These are phyloP conservation scores for Spirogloea muscicola DNA, from an alignment of 139 green algal species.

Conservation along the genomic window DNA sequence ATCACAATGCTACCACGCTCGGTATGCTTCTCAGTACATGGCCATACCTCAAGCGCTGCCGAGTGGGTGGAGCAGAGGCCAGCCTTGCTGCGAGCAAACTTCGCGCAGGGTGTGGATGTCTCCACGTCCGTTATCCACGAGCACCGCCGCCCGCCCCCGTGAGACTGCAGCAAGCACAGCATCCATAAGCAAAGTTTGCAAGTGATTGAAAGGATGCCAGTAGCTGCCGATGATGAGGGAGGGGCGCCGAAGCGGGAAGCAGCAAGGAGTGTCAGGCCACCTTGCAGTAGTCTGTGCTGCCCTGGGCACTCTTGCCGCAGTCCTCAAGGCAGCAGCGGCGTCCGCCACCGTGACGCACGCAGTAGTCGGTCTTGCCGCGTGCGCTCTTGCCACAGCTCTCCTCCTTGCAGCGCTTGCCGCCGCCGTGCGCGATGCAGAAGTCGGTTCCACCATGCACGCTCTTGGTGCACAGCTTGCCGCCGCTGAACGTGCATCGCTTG, in stretches of 20 bases:
- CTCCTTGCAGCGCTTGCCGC: slow-evolving; percentile 16
- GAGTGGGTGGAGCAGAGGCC: slow-evolving; percentile 2
- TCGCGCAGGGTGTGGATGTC: not conserved
- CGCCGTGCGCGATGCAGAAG: slow-evolving; percentile 36
- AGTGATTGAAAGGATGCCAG: too few relatives aligned
- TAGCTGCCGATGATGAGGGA: too few relatives aligned
- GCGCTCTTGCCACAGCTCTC: slow-evolving; percentile 26
- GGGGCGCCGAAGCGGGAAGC: too few relatives aligned
- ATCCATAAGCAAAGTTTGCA: too few relatives aligned
- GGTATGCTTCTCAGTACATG: too few relatives aligned
- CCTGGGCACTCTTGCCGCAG: slow-evolving; percentile 38
- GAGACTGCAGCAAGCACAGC: slow-evolving; percentile 14
- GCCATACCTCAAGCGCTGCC: too few relatives aligned
- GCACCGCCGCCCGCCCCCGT: slow-evolving; percentile 10
- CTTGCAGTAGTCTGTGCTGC: slow-evolving; percentile 37
- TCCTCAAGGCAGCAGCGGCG: slow-evolving; percentile 2
- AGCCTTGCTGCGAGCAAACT: slow-evolving; percentile 10
- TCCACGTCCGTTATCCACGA: not conserved
- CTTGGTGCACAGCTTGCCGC: slow-evolving; percentile 5
- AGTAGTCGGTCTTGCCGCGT: slow-evolving; percentile 28
- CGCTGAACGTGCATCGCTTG: slow-evolving; percentile 29
- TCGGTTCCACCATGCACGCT: slow-evolving; percentile 26
- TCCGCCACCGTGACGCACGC: slow-evolving; percentile 34
- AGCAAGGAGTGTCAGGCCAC: too few relatives aligned
- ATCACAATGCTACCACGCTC: too few relatives aligned